Conservation (phyloP, 495 filamentous ascomycete genomes). For the Parachaetomium inaequale region DNA sequence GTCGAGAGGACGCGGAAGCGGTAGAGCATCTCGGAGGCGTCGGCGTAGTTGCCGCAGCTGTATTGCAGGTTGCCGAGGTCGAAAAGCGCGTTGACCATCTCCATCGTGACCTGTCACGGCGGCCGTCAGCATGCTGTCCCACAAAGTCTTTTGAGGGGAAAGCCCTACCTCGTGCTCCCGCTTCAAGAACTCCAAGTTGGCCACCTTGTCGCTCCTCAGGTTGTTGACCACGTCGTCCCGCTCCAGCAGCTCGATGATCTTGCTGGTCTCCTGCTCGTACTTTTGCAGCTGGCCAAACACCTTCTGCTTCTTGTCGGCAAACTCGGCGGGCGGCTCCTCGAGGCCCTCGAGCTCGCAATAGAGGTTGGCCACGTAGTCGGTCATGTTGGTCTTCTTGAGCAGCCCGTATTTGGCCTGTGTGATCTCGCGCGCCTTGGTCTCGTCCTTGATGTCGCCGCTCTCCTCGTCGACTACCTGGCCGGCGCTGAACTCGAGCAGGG, state of each 20-base stretch:
- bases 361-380: constrained; percentile 86
- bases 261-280: constrained; percentile 77
- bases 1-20: constrained; percentile 96
- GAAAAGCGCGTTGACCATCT: constrained; percentile 92
- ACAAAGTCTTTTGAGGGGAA: neutral
- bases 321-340: constrained; percentile 76
- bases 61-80: constrained; percentile 96
- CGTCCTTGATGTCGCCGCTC: constrained; percentile 50
- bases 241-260: constrained; percentile 78
- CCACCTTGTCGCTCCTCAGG: constrained; percentile 90
- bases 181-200: constrained; percentile 94
- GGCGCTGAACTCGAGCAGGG: constrained; percentile 77
- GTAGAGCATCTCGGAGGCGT: constrained; percentile 85
- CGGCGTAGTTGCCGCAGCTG: constrained; percentile 86
- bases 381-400: constrained; percentile 96
- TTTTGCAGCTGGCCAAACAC: constrained; percentile 75
- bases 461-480: constrained; percentile 53
- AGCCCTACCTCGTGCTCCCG: constrained; percentile 74
- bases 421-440: constrained; percentile 61
- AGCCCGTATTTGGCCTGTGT: constrained; percentile 83
- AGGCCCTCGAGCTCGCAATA: constrained; percentile 81
- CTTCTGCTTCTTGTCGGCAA: constrained; percentile 79
- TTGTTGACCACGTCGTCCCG: constrained; percentile 83
- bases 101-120: constrained; percentile 64
- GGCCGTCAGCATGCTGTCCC: constrained; percentile 19